phyloP scores from a whole-genome alignment of 192 early-diverging fungal genomes.

The Dissophora ornata region DNA sequence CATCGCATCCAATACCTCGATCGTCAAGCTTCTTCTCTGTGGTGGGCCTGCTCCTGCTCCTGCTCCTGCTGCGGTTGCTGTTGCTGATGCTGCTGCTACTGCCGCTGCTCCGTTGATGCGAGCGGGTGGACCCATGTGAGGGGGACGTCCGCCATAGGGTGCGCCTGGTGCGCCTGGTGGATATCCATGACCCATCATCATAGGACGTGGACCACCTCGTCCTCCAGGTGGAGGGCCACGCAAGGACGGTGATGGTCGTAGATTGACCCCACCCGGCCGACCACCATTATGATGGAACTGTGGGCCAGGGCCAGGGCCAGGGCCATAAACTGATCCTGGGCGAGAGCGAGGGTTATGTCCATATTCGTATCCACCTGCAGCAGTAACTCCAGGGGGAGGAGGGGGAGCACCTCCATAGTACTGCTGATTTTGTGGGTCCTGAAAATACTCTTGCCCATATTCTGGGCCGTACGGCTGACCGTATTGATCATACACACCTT shows the following conservation, averaged over 20 bases:
- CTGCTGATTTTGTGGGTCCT: conserved; percentile 24
- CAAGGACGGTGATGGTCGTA: conserved; percentile 33
- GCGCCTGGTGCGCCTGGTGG: neutral
- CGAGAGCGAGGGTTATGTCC: conserved; percentile 11
- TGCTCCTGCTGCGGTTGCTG: conserved; percentile 8
- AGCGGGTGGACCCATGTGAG: neutral
- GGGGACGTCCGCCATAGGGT: conserved; percentile 11
- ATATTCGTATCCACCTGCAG: conserved; percentile 8
- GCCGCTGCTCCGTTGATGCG: conserved; percentile 9
- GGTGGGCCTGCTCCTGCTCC: conserved; percentile 19
- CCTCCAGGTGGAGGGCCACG: conserved; percentile 36
- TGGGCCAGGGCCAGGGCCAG: conserved; percentile 1
- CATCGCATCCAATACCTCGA: conserved; percentile 46
- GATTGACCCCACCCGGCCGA: conserved; percentile 23
- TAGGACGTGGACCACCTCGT: conserved; percentile 30
- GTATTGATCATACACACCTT: conserved; percentile 37
- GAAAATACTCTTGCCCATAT: conserved; percentile 39
- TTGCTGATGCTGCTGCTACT: conserved; percentile 7
- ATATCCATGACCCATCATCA: neutral
- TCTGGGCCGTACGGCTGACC: conserved; percentile 35
- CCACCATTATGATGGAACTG: too few species aligned
- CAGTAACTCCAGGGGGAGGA: too few species aligned
- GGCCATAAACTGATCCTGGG: conserved; percentile 11
- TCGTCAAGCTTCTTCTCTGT: conserved; percentile 27
- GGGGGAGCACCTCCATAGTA: conserved; percentile 15